phyloP scores from a whole-genome alignment of 345 rosid genomes.

The Anastatica hierochuntica region DNA sequence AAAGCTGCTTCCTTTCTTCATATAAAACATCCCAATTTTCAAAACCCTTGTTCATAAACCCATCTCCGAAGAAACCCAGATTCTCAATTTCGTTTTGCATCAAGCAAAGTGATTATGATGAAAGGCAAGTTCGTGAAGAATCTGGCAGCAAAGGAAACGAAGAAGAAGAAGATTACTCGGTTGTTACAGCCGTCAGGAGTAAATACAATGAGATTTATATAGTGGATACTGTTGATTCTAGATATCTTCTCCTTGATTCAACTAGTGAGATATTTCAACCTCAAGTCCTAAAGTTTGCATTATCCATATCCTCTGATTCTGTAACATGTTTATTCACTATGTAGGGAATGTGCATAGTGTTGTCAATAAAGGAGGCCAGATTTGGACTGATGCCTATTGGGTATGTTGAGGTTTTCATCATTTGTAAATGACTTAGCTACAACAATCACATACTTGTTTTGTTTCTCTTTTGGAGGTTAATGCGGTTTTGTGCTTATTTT shows the following conservation, averaged over 20 bases:
- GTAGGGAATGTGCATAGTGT: conserved; percentile 80
- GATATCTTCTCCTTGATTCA: conserved; percentile 74
- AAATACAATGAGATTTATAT: conserved; percentile 62
- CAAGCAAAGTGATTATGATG: conserved; percentile 4
- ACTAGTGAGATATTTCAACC: conserved; percentile 31
- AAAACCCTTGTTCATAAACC: conserved; percentile 14
- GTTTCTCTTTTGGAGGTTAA: not conserved
- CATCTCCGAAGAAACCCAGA: conserved; percentile 13
- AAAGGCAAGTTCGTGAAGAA: conserved; percentile 1
- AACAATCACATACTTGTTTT: not conserved
- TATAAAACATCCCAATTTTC: not conserved
- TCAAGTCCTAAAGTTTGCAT: not conserved
- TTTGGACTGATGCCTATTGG: conserved; percentile 80
- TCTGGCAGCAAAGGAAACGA: not conserved
- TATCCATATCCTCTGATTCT: not conserved
- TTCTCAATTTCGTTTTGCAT: conserved; percentile 18
- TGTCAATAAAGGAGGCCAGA: conserved; percentile 43
- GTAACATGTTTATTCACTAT: not conserved
- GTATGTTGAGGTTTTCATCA: conserved; percentile 26
- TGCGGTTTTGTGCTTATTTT: not conserved
- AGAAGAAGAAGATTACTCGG: conserved; percentile 42
- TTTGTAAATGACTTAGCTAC: not conserved
- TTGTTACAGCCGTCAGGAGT: conserved; percentile 46
- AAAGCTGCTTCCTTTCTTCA: conserved; percentile 16
- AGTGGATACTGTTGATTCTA: conserved; percentile 47